A percentile compares a stretch with the other conserved stretches of the same genome.
phyloP scores from a whole-genome alignment of 306 rosid genomes.

The Quercus bicolor region DNA sequence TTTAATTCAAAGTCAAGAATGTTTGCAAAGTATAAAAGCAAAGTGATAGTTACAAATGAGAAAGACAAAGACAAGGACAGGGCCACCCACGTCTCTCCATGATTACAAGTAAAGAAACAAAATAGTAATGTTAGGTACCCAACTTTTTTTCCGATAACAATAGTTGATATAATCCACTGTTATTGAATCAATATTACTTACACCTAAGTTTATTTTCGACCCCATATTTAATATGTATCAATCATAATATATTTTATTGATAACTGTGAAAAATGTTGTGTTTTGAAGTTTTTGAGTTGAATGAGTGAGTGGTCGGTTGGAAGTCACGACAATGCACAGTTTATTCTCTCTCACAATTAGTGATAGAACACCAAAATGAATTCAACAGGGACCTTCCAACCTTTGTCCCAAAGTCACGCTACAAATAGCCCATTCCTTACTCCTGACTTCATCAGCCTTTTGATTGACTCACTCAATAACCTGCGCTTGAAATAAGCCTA shows the following conservation, averaged over 20 bases:
- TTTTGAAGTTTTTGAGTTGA: background rate
- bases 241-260: too few species aligned
- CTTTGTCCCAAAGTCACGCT: conserved; percentile 20
- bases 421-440: conserved; percentile 19
- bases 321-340: conserved; percentile 20
- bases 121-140: too few species aligned
- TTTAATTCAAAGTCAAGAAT: conserved; percentile 15
- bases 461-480: background rate
- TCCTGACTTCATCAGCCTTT: background rate
- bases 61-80: background rate
- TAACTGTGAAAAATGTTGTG: too few species aligned
- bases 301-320: conserved; percentile 15
- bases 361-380: background rate
- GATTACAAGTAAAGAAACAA: conserved; percentile 1
- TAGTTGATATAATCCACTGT: too few species aligned
- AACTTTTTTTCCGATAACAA: too few species aligned
- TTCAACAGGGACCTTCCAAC: background rate
- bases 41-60: background rate
- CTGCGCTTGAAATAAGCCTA: background rate
- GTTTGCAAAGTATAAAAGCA: background rate
- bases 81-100: background rate
- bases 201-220: too few species aligned
- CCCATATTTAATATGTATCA: too few species aligned
- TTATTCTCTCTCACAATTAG: conserved; percentile 1
- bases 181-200: too few species aligned